phyloP scores from a whole-genome alignment of 371 early-diverging fungal species.

The Sporodiniella umbellata region DNA sequence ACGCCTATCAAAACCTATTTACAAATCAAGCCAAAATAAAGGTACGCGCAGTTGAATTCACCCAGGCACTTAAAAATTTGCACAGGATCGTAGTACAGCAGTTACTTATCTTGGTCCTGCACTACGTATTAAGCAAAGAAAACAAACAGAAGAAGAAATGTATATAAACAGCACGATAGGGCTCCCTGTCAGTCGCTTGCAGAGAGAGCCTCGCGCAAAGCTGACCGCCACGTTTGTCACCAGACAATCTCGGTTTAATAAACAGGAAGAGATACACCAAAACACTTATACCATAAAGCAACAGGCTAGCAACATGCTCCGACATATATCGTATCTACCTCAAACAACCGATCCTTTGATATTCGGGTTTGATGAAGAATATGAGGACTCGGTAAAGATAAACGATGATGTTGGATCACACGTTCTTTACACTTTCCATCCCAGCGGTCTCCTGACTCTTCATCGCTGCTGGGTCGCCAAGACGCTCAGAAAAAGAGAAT shows the following conservation, averaged over 20 bases:
- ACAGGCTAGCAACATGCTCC: conserved; percentile 19
- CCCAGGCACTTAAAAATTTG: too few relatives aligned
- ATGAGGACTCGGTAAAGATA: conserved; percentile 31
- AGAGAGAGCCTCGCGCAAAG: conserved; percentile 28
- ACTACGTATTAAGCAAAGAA: conserved; percentile 55
- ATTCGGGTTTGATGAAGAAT: conserved; percentile 56
- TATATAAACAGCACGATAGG: background rate
- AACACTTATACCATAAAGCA: background rate
- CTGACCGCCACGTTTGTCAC: conserved; percentile 36
- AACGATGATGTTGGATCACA: conserved; percentile 51
- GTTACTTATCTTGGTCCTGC: conserved; percentile 31
- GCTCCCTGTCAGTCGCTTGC: conserved; percentile 1
- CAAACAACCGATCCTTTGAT: conserved; percentile 29
- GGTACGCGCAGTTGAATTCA: too few relatives aligned
- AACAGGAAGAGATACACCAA: background rate
- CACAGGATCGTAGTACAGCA: background rate
- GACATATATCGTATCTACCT: conserved; percentile 16
- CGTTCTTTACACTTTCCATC: conserved; percentile 60
- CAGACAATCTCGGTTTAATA: conserved; percentile 20
- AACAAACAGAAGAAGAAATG: conserved; percentile 31
- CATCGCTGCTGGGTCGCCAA: conserved; percentile 60
- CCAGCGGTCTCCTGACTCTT: conserved; percentile 52
- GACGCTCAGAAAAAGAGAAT: conserved; percentile 45
- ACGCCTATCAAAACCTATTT: conserved; percentile 9
- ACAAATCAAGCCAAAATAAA: background rate